These are phyloP conservation scores for Eucalyptus lansdowneana DNA, from an alignment of 345 rosid species.

Conservation along the genomic window DNA sequence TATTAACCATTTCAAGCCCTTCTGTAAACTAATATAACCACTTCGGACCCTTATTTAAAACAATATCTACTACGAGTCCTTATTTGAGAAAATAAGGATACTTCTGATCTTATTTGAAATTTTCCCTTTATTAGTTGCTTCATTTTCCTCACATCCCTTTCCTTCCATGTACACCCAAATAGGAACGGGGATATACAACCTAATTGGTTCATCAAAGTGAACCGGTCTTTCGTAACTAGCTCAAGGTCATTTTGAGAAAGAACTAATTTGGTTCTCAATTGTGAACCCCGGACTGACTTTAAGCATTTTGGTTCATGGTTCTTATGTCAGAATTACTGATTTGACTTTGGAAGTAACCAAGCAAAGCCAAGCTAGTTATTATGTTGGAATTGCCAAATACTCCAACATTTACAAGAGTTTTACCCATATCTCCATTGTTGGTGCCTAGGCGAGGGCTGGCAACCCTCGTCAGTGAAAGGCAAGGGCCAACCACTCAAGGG, in stretches of 20 bases:
- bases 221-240: accelerated
- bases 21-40: too few species aligned
- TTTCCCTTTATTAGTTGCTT: neutral
- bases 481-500: too few species aligned
- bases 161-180: neutral
- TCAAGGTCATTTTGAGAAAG: neutral
- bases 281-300: accelerated
- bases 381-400: neutral
- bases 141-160: neutral
- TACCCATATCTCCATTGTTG: too few species aligned
- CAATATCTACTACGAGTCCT: accelerated
- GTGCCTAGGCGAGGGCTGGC: too few species aligned
- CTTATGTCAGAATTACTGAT: accelerated
- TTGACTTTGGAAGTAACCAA: neutral
- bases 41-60: accelerated
- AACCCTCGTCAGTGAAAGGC: too few species aligned
- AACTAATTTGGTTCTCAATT: neutral
- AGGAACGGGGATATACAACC: neutral
- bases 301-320: neutral
- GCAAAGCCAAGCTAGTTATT: neutral
- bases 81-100: too few species aligned
- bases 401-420: too few species aligned
- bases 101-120: accelerated
- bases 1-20: too few species aligned
- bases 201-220: neutral